Evolutionary conservation across 1,139 yeast genomes (phyloP), one percentile per base, ranked within the genome.

Genomic region (Magnusiomyces clavatus): DNA sequence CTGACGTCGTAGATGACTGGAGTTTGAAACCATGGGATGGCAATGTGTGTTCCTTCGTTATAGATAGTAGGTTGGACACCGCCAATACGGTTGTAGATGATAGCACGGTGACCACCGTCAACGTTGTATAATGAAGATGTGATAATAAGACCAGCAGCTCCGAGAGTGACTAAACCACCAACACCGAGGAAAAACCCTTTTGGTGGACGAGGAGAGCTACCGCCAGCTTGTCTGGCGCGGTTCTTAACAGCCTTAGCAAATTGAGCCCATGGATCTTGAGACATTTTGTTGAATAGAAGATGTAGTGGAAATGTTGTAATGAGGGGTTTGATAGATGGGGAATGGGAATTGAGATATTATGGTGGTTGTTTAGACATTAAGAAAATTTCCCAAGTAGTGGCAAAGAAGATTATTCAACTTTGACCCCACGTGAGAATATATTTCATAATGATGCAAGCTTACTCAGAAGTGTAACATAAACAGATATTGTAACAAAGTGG

Each of bases 101-200:
- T 89, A 34, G 97, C 99, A 68, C 99, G 79, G 71, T 92, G 97
- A 70, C 99, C 99, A 80, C 99, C 99, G 68, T 92, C 97, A 55
- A 92, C 98, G 68, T 89, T 90, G 74, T 88, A 90, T 53, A 90
- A 77, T 1, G 96, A 82, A 56, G 86, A 79, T 63, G 86, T 86
- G 39, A 83, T 74, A 48, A 83, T 67, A 43, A 85, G 54, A 1
- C 85, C 78, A 46, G 81, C 86, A 51, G 86, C 92, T 54, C 92
- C 95, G 39, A 89, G 72, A 31, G 85, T 64, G 12, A 87, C 61
- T 37, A 88, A 63, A 1, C 96, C 96, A 29, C 95, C 95, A 42
- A 82, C 64, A 10, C 97, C 96, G 29, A 89, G 83, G 54, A 68
- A 64, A 39, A 66, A 54, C 35, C 66, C 68, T 47, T 58, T 56